Percentiles rank a stretch among this genome's conserved stretches.
Conservation (phyloP, 1,284 basidiomycete genomes). For the Coriolopsis trogii region DNA sequence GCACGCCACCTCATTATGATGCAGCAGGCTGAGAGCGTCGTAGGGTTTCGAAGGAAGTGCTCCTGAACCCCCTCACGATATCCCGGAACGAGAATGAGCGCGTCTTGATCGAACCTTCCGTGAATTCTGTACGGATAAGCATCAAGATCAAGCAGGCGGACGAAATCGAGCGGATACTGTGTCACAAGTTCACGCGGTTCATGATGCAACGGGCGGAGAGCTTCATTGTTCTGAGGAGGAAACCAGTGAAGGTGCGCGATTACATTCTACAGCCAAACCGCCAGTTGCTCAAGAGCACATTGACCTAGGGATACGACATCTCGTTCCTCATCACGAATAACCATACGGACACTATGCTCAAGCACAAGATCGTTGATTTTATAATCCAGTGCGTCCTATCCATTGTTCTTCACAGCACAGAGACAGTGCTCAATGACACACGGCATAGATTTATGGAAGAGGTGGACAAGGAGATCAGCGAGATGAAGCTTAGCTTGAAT, state of each 20-base stretch:
- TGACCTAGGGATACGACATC: conserved; percentile 91
- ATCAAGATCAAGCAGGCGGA: conserved; percentile 99
- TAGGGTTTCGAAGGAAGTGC: conserved; percentile 91
- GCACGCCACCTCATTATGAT: neutral
- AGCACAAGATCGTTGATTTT: conserved; percentile 99
- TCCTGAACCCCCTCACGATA: conserved; percentile 91
- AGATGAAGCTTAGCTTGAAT: conserved; percentile 92
- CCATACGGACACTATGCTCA: conserved; percentile 97
- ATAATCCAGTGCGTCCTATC: conserved; percentile 81
- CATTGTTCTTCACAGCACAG: neutral
- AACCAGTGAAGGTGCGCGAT: conserved; percentile 81
- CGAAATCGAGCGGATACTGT: conserved; percentile 97
- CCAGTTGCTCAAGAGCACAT: conserved; percentile 1
- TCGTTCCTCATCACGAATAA: conserved; percentile 98
- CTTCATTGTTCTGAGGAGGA: conserved; percentile 94
- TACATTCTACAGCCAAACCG: neutral
- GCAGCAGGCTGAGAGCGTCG: neutral
- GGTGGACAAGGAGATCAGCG: conserved; percentile 90
- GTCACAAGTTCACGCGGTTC: conserved; percentile 99
- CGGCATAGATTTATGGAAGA: conserved; percentile 92
- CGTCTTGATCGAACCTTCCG: conserved; percentile 94
- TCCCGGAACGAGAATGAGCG: conserved; percentile 97
- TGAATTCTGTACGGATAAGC: conserved; percentile 95
- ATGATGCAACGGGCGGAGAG: conserved; percentile 98
- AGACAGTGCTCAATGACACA: neutral